These are phyloP conservation scores for Lecanicillium sp. DNA, from an alignment of 2,329 filamentous ascomycete species.

Conservation along the genomic window DNA sequence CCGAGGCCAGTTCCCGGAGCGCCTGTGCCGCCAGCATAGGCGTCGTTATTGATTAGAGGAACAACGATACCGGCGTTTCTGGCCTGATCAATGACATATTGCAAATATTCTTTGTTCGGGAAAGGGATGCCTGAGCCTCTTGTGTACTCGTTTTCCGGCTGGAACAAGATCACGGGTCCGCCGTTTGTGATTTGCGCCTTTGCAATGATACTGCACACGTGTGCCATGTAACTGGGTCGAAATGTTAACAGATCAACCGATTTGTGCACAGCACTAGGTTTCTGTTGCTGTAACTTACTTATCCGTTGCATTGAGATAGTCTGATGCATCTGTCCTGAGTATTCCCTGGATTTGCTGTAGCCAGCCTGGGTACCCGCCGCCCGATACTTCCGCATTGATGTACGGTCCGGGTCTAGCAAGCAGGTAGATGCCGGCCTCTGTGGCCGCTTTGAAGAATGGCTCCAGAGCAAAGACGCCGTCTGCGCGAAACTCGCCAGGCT, in stretches of 20 bases:
- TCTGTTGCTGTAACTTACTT: slow-evolving; percentile 34
- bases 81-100: slow-evolving; percentile 62
- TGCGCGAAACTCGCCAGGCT: slow-evolving; percentile 59
- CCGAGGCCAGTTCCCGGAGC: slow-evolving; percentile 53
- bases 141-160: slow-evolving; percentile 78
- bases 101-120: slow-evolving; percentile 61
- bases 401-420: slow-evolving; percentile 66
- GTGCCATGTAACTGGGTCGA: slow-evolving; percentile 44
- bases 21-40: slow-evolving; percentile 50
- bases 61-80: slow-evolving; percentile 62
- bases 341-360: slow-evolving; percentile 58
- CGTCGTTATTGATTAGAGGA: slow-evolving; percentile 71
- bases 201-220: slow-evolving; percentile 60
- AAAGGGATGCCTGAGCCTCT: slow-evolving; percentile 42
- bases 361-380: slow-evolving; percentile 78
- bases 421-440: slow-evolving; percentile 66
- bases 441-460: slow-evolving; percentile 70
- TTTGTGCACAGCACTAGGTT: too few species aligned
- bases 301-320: slow-evolving; percentile 59
- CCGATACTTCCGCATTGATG: slow-evolving; percentile 70
- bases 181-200: slow-evolving; percentile 75
- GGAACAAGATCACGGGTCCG: slow-evolving; percentile 69
- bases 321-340: slow-evolving; percentile 53
- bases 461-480: slow-evolving; percentile 66
- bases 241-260: too few species aligned